phyloP scores from a whole-genome alignment of 176 grass and related monocot species.

The Oryza meyeriana region DNA sequence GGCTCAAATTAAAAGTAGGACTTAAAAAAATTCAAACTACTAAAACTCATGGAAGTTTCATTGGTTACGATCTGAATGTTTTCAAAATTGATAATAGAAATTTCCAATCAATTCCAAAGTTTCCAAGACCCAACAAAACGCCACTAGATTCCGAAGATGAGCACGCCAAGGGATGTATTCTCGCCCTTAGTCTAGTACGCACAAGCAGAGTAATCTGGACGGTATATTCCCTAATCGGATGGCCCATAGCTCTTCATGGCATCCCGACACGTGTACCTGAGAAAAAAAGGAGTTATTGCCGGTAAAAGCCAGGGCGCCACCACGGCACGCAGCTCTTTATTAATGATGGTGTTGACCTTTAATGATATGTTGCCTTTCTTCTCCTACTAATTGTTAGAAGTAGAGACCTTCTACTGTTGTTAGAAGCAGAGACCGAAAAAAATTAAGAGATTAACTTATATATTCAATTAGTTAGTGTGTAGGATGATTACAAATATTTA shows the following conservation, averaged over 20 bases:
- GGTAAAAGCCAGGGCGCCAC: background rate
- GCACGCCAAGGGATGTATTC: background rate
- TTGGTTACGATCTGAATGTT: too few relatives aligned
- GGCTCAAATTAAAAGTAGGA: too few relatives aligned
- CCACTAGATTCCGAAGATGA: too few relatives aligned
- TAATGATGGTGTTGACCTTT: constrained; percentile 19
- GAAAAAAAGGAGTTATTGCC: background rate
- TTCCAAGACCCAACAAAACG: too few relatives aligned
- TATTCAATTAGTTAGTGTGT: too few relatives aligned
- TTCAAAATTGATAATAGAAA: background rate
- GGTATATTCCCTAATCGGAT: background rate
- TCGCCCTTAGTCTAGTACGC: background rate
- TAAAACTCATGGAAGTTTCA: too few relatives aligned
- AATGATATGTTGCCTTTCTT: background rate
- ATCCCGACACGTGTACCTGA: background rate
- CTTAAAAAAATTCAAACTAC: too few relatives aligned
- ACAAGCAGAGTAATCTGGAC: background rate
- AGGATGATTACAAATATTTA: too few relatives aligned
- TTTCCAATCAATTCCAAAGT: background rate
- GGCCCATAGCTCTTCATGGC: background rate
- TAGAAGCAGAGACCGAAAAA: too few relatives aligned
- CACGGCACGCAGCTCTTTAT: background rate
- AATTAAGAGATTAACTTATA: too few relatives aligned
- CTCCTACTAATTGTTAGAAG: background rate
- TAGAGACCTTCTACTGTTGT: background rate